These are phyloP conservation scores for Fusarium camptoceras DNA, from an alignment of 2,329 filamentous ascomycete genomes.

Conservation along the genomic window DNA sequence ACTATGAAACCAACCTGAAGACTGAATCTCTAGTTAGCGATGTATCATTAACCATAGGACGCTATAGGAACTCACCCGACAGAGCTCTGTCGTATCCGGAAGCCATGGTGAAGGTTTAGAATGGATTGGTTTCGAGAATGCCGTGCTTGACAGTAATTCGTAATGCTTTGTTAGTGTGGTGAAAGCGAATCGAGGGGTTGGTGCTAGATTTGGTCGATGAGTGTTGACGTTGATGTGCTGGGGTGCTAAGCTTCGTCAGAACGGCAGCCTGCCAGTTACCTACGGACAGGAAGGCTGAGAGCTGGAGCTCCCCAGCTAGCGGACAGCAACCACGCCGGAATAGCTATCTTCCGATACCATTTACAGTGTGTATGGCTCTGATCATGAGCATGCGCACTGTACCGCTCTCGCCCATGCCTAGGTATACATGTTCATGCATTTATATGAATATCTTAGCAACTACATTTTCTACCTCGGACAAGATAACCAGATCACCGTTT, in stretches of 20 bases:
- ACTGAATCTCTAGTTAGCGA: slow-evolving; percentile 70
- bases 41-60: slow-evolving; percentile 47
- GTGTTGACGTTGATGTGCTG: slow-evolving; percentile 43
- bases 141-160: neutral
- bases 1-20: slow-evolving; percentile 73
- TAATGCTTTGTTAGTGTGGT: slow-evolving; percentile 19
- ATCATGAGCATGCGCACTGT: neutral
- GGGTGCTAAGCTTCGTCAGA: slow-evolving; percentile 55
- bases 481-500: neutral
- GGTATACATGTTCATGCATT: neutral
- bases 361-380: slow-evolving; percentile 8
- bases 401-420: neutral
- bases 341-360: slow-evolving; percentile 46
- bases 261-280: slow-evolving; percentile 52
- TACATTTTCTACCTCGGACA: neutral
- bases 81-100: slow-evolving; percentile 99
- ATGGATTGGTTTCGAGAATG: neutral
- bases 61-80: slow-evolving; percentile 78
- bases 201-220: slow-evolving; percentile 34
- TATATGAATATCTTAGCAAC: neutral
- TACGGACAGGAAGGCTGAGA: slow-evolving; percentile 46
- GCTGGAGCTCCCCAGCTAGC: slow-evolving; percentile 47
- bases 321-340: slow-evolving; percentile 41
- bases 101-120: slow-evolving; percentile 67
- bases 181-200: slow-evolving; percentile 27